Base-by-base conservation (phyloP, 345 rosid species). In the Reutealis trisperma region DNA sequence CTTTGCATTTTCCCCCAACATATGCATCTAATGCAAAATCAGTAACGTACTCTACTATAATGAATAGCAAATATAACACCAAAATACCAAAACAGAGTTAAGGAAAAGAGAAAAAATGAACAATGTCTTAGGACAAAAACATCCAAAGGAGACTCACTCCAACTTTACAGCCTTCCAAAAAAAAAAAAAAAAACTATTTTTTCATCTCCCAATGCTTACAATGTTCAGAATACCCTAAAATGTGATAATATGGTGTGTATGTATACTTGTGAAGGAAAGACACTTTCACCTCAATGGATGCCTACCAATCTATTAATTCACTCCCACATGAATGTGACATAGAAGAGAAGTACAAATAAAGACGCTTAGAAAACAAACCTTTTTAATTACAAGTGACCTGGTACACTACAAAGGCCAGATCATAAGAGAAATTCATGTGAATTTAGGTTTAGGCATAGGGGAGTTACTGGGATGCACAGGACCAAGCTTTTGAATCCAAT, bases 401-500 rank as follows among this genome's bases (percentile, higher is more conserved):
- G 76, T 51, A 15, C 68, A 74, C 80, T 77, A 82, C 84, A 86
- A 83, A 80, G 70, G 86, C 84, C 77, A 44, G 72, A 79, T 41
- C 75, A 71, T 55, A 25, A 76, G 57, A 37, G 73, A 76, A 84
- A 75, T 76, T 90, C 88, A 89, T 67, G 83, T 24, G 81, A 89
- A 89, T 75, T 84, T 90, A 61, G 97, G 96, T 84, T 94, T 94
- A 74, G 89, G 89, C 65, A 81, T 34, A 8, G 84, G 76, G 24
- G 86, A 71, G 58, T 64, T 69, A 80, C 81, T 61, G 24, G 86
- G 84, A 70, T 85, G 85, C n/a, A 83, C 68, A 0, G 93, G 94
- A 74, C 90, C 92, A 25, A 94, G 97, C 89, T 91, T 96, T 72
- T 92, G 94, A 72, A 96, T 94, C 97, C 96, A 90, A 77, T 90